Base-by-base conservation (phyloP, 345 rosid species). In the Moringa oleifera region DNA sequence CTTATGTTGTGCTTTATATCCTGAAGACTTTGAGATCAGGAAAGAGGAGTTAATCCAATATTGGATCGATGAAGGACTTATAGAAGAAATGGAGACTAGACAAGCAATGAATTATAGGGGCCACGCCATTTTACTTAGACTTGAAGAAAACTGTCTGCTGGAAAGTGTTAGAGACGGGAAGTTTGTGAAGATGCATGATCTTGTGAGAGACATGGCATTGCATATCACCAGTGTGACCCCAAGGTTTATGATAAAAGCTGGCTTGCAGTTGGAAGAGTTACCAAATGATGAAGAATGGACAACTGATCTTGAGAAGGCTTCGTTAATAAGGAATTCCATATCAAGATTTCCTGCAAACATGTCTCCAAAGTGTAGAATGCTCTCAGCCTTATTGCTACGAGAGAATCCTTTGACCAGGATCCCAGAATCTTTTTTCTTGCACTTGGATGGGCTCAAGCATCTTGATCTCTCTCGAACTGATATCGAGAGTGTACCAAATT, bases 121-220 rank as follows among this genome's bases (percentile, higher is more conserved):
- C 1, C 47, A 66, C 19, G 4, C 23, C 0, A 46, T 70, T 8
- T 55, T 76, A 11, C 22, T 23, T n/a, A 68, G 49, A 51, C 70
- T 79, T 9, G 67, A 46, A 51, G 54, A 62, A 0, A 64, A 63
- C 0, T 37, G 67, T 22, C 55, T 73, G 55, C 37, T 76, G 49
- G 63, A 73, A 51, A 7, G 23, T 0, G 21, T 9, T 1, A 6
- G 50, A 33, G 17, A 47, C 0, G 18, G 21, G 19, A 16, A 17
- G 7, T 13, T 4, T 18, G 63, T 69, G 16, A 66, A 37, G 68
- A 72, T 72, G 77, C 69, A 77, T 47, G 69, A 62, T 23, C 54
- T 77, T 59, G 46, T 68, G 4, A 62, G 72, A 50, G 72, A 53
- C 11, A 25, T 55, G 77, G 70, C 75, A 9, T 15, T 66, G 37